Base-by-base conservation (phyloP, 208 protist species). In the Acanthamoeba culbertsoni region DNA sequence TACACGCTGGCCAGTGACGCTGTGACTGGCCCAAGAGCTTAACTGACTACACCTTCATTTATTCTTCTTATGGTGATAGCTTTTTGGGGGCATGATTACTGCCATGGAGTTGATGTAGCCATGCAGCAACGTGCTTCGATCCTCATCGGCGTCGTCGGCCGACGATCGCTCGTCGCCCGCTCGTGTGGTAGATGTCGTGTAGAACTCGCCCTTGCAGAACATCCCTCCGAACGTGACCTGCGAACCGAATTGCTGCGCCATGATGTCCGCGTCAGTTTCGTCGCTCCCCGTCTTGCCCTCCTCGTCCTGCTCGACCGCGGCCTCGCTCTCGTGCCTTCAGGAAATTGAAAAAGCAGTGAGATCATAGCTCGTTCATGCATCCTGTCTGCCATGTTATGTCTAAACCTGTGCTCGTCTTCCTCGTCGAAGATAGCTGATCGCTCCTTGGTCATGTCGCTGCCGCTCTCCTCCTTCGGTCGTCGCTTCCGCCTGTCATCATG, bases 121-220 rank as follows among this genome's bases (percentile, higher is more conserved):
- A 28, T 79, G 68, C 16, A 79, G 68, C 40, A 79, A 26, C 33
- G 68, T 79, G 68, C 31, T 68, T 40, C 59, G 59, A 16, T 68
- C 59, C 18, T 68, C 59, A 7, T 68, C 59, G 55, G 26, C 55
- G 23, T 0, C 0, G 23, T 62, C 7, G 28, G 33, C 59, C 59
- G 12, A 2, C 53, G 53, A 31, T 62, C 63, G 14, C 63, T 4
- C 20, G 68, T n/a, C 20, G 10, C n/a, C n/a, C n/a, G n/a, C n/a
- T 48, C 33, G 42, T 79, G 20, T 33, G 2, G 40, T 51, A 42
- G 20, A 1, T 20, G 68, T 79, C 10, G 68, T 79, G 40, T 51
- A 79, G 68, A 79, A 79, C 68, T 79, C 68, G 68, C 68, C 68
- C 68, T 79, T 79, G 68, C 68, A 79, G 42, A 79, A 79, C 68